Percentiles rank a stretch among this genome's conserved stretches.
Conservation (phyloP, 2,329 filamentous ascomycete species). For the Aureobasidium sp. region DNA sequence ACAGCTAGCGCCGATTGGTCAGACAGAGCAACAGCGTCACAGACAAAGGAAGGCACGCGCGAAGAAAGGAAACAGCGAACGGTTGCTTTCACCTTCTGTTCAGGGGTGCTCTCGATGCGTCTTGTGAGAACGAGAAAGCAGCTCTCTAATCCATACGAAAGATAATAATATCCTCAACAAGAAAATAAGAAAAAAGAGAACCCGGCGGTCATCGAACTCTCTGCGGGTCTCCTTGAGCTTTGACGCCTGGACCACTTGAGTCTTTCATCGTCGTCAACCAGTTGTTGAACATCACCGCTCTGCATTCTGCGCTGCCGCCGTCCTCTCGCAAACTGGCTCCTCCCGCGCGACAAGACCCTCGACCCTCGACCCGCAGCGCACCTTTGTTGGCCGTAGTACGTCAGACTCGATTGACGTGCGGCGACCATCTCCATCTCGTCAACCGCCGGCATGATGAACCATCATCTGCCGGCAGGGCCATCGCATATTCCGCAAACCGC, state of each 20-base stretch:
- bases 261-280: constrained; percentile 11
- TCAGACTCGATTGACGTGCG: constrained; percentile 7
- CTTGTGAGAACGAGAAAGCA: neutral
- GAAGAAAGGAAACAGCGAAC: neutral
- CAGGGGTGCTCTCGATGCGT: neutral
- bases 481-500: constrained; percentile 38
- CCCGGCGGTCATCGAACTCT: neutral
- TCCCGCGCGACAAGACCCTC: neutral
- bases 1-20: constrained; percentile 7
- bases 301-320: constrained; percentile 4
- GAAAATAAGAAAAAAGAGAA: neutral
- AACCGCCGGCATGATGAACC: constrained; percentile 65
- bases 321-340: neutral
- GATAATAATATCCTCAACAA: neutral
- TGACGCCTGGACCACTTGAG: constrained; percentile 10
- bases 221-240: constrained; percentile 5
- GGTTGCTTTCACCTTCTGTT: neutral
- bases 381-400: constrained; percentile 5
- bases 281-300: constrained; percentile 10
- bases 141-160: neutral
- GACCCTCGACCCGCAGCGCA: neutral
- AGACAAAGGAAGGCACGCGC: neutral
- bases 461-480: constrained; percentile 61
- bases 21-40: neutral
- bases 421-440: constrained; percentile 6